Base-by-base conservation (phyloP, 2,329 filamentous ascomycete genomes). In the Monosporascus cannonballus region DNA sequence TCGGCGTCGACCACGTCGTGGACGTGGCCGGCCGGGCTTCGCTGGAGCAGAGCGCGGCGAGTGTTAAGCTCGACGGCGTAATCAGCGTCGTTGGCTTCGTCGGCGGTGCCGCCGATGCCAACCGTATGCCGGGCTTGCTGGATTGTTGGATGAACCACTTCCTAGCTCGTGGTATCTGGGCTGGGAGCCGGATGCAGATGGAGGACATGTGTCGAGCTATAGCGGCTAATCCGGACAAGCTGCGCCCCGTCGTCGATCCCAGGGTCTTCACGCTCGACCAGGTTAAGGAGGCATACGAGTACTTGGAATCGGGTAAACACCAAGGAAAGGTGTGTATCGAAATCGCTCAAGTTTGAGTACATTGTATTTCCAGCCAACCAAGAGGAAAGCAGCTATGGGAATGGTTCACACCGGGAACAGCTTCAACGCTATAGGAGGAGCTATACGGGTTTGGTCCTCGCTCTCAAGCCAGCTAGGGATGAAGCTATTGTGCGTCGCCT, bases 191-290 rank as follows among this genome's bases (percentile, higher is more conserved):
- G 17, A 44, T 64, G 3, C 73, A 77, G 67, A 73, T 80, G 66
- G 76, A 80, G 64, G 77, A 79, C 9, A 77, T 81, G 73, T 73
- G 71, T 56, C 65, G 68, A 1, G 76, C 75, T 17, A 71, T 81
- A 51, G 77, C 80, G 57, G 74, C 68, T 47, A 72, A 74, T 4
- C 66, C 70, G 24, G 73, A 73, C 30, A 68, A 69, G 51, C 50
- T 65, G 5, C 56, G 61, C 20, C 77, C 78, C 2, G 69, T 79
- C 2, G 61, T 81, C 34, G 77, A 80, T 61, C 54, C 63, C 9
- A 71, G 68, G 55, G 58, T 71, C 7, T 80, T 80, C 54, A 64
- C 56, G 11, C 59, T 80, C 36, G 75, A 77, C 18, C 62, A 78
- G 52, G 46, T 70, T 2, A 73, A 70, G 62, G 72, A 77, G 62